A percentile compares a stretch with the other conserved stretches of the same genome.
phyloP scores from a whole-genome alignment of 306 rosid species.

The Geum urbanum region DNA sequence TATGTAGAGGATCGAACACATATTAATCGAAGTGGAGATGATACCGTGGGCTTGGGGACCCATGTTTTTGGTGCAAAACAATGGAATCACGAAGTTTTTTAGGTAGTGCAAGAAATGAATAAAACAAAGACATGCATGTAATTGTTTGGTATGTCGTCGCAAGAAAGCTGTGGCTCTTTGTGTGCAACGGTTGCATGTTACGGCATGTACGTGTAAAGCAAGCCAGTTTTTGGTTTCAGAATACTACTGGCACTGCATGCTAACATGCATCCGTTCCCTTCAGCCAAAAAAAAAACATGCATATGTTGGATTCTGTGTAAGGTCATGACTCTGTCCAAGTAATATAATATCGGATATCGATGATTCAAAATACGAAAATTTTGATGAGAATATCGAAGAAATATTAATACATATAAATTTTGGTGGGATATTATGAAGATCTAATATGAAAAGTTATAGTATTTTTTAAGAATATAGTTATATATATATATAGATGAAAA shows the following conservation, averaged over 20 bases:
- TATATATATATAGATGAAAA: no score
- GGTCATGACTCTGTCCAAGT: no score
- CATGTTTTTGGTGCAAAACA: constrained; percentile 47
- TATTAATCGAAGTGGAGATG: background rate
- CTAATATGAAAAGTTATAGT: no score
- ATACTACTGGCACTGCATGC: background rate
- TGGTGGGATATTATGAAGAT: no score
- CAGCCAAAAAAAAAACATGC: no score
- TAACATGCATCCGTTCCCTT: background rate
- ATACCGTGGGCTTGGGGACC: constrained; percentile 51
- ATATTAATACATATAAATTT: no score
- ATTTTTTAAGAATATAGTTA: no score
- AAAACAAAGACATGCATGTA: background rate
- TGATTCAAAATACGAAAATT: no score
- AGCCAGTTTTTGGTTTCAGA: background rate
- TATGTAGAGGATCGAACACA: no score
- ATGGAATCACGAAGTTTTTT: background rate
- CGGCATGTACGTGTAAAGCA: constrained; percentile 15
- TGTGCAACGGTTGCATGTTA: background rate
- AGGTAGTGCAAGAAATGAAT: background rate
- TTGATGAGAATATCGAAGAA: no score
- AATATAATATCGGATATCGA: no score
- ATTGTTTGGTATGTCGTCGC: background rate
- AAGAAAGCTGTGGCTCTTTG: background rate
- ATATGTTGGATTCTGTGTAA: background rate